A percentile compares a stretch with the other conserved stretches of the same genome.
Conservation (phyloP, 73 alveolate species). For the Effrenium voratum region DNA sequence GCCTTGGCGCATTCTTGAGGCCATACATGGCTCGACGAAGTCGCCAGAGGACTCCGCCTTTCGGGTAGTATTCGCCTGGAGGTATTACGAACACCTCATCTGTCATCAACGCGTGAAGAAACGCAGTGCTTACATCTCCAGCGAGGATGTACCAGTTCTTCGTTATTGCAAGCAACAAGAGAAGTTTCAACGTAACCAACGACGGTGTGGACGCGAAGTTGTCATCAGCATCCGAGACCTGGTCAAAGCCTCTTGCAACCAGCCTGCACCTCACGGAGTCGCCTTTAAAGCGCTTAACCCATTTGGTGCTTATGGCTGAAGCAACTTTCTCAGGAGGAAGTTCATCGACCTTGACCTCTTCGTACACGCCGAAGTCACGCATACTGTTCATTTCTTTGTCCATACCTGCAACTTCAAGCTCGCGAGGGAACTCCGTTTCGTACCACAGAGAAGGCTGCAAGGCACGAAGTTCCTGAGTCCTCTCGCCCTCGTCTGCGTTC, state of each 20-base stretch:
- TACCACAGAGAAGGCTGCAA: neutral
- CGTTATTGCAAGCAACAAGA: neutral
- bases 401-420: neutral
- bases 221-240: constrained; percentile 42
- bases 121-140: constrained; percentile 1
- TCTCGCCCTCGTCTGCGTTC: neutral
- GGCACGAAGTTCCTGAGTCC: constrained; percentile 1
- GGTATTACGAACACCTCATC: constrained; percentile 38
- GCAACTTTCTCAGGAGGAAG: neutral
- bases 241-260: constrained; percentile 9
- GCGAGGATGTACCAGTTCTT: neutral
- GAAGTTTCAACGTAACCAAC: neutral
- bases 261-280: neutral
- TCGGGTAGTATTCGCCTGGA: neutral
- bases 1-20: neutral
- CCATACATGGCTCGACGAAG: constrained; percentile 36
- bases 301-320: constrained; percentile 17
- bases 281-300: constrained; percentile 41
- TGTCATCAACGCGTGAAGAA: constrained; percentile 28
- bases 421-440: constrained; percentile 12
- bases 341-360: neutral
- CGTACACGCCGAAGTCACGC: neutral
- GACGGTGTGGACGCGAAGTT: constrained; percentile 7
- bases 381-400: neutral
- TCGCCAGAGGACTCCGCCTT: neutral